Percentiles rank a stretch among this genome's conserved stretches.
Conservation (phyloP, 164 flowering plant genomes). For the Stephania cephalantha region DNA sequence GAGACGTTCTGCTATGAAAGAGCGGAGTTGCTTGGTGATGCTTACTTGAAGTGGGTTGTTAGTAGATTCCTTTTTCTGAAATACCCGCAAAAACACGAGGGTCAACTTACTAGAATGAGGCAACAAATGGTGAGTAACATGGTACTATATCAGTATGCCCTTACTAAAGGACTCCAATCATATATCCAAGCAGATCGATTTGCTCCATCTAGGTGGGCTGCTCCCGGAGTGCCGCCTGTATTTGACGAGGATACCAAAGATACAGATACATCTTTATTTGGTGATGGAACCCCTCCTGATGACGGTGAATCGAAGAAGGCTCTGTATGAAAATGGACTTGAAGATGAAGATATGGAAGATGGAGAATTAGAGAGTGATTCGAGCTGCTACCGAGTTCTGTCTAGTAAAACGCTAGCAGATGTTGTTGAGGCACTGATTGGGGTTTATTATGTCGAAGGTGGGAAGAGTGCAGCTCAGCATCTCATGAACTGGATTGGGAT, state of each 20-base stretch:
- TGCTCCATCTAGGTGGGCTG: constrained; percentile 99
- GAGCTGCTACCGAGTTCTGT: constrained; percentile 89
- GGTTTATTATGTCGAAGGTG: constrained; percentile 95
- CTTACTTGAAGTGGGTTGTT: constrained; percentile 98
- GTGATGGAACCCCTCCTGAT: constrained; percentile 30
- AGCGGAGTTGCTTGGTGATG: constrained; percentile 99
- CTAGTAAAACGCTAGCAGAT: constrained; percentile 97
- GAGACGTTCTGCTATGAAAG: constrained; percentile 98
- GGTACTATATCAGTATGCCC: constrained; percentile 78
- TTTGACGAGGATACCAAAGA: constrained; percentile 93
- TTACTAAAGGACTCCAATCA: constrained; percentile 79
- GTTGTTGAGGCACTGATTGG: constrained; percentile 98
- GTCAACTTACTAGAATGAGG: constrained; percentile 98
- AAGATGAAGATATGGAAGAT: constrained; percentile 76
- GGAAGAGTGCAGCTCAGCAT: constrained; percentile 83
- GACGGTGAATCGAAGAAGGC: constrained; percentile 18
- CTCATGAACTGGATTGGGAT: constrained; percentile 96
- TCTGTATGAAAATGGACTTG: constrained; percentile 31
- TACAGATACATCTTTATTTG: constrained; percentile 52
- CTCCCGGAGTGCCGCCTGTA: constrained; percentile 97
- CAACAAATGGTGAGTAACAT: constrained; percentile 98
- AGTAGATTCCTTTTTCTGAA: constrained; percentile 88
- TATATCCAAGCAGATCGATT: constrained; percentile 98
- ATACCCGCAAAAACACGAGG: constrained; percentile 96
- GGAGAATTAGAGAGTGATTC: constrained; percentile 94